Conservation (phyloP, 78 protist genomes). For the Dictyostelium brefeldianum region DNA sequence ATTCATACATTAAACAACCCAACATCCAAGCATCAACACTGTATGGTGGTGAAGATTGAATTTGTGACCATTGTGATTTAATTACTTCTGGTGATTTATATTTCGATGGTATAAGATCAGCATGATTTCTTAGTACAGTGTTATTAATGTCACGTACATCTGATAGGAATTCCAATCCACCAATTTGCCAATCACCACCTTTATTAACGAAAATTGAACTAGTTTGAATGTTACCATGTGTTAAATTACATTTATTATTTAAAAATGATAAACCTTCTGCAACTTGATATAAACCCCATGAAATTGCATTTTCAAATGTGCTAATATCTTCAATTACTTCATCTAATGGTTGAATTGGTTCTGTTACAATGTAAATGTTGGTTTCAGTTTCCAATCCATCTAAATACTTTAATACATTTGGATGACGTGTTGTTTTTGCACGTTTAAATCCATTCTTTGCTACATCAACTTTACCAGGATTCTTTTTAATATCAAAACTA, state of each 20-base stretch:
- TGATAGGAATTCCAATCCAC: slow-evolving; percentile 80
- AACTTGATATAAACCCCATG: slow-evolving; percentile 86
- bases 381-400: slow-evolving; percentile 72
- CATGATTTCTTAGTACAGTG: slow-evolving; percentile 34
- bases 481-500: slow-evolving; percentile 70
- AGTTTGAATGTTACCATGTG: slow-evolving; percentile 82
- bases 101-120: slow-evolving; percentile 53
- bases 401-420: slow-evolving; percentile 74
- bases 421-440: slow-evolving; percentile 75
- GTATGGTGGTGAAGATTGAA: slow-evolving; percentile 13
- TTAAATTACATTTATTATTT: slow-evolving; percentile 65
- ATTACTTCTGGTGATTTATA: slow-evolving; percentile 73
- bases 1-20: slow-evolving; percentile 78
- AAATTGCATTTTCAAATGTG: slow-evolving; percentile 62
- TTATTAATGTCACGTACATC: slow-evolving; percentile 50
- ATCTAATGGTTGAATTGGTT: slow-evolving; percentile 65
- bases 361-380: slow-evolving; percentile 79
- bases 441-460: slow-evolving; percentile 73
- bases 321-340: slow-evolving; percentile 67
- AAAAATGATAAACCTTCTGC: slow-evolving; percentile 83
- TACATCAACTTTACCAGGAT: slow-evolving; percentile 25
- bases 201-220: slow-evolving; percentile 78
- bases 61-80: slow-evolving; percentile 65
- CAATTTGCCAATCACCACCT: slow-evolving; percentile 89
- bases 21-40: slow-evolving; percentile 82